Base-by-base conservation (phyloP, 345 rosid genomes). In the Trapa bicornis region DNA sequence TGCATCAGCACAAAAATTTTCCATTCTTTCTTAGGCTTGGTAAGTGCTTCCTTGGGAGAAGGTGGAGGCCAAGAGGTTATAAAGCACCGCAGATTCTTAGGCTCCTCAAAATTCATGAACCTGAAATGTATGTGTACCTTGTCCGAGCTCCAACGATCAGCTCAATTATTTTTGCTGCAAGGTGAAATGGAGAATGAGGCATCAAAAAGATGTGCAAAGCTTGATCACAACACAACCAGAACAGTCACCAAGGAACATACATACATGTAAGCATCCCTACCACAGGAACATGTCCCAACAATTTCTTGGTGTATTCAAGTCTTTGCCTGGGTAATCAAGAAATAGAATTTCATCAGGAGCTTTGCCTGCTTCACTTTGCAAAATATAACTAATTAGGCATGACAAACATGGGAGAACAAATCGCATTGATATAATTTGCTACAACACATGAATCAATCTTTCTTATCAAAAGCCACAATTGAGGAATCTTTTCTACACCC, bases 41-140 rank as follows among this genome's bases (percentile, higher is more conserved):
- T 22, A 22, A 35, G 60, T 22, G 10, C 60, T 54, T 57, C 56
- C 56, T 5, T 15, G 56, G n/a, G 56, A 50, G 17, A 50, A 15
- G 56, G 16, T 3, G 22, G 17, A 50, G 56, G 56, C 22, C 12
- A 22, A 6, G 17, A 50, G 56, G 22, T 6, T 47, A 11, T 50
- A 15, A 7, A 16, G 48, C 52, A 52, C 47, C 60, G 47, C 66
- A 22, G 47, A 67, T 68, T 67, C 68, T 67, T 45, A 45, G 56
- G 56, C 29, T 50, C 56, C 6, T 50, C 56, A 50, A 52, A 36
- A 72, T 68, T 84, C 75, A 91, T 1, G 99, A 91, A 68, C 97
- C 97, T 0, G 98, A 91, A 86, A 86, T 87, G 87, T 89, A 95
- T 1, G 96, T 86, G 78, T 87, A 91, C 65, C 96, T 88, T 41